Evolutionary conservation across 1,139 yeast genomes (phyloP), one percentile per base, ranked within the genome.

Genomic region (Wickerhamomyces sp.): DNA sequence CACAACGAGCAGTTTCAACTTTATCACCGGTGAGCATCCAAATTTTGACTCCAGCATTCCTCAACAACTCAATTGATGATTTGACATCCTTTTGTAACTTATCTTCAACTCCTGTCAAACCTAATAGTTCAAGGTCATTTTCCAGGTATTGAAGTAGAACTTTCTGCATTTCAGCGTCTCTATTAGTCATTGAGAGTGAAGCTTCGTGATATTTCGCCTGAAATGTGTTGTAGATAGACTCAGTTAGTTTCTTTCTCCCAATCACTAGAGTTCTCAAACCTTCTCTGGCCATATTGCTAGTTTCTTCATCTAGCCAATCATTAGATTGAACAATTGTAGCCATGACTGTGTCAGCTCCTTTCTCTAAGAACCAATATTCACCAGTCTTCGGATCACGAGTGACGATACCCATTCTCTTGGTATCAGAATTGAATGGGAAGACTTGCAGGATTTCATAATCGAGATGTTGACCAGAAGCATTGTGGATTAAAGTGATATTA

Each of bases 21-120:
- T 94, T 94, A 63, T 94, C 99, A 53, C 99, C 99, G 0, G 99
- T 94, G 43, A 94, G 72, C 99, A 94, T 94, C 99, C 99, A 94
- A 44, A 94, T 93, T 60, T 89, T 89, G 48, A 94, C 81, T 2
- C 99, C 99, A 0, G 99, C 99, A 67, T 94, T 93, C 56, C 99
- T 75, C 53, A 94, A 73, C 35, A 93, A 72, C 67, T 94, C 99
- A 50, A 94, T 83, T 0, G 97, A 88, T 0, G 95, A 78, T 63
- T 91, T 93, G 46, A 94, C 96, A 62, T 91, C 91, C 45, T 78
- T 77, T 63, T 94, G 99, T 42, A 94, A 73, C 59, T 89, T 87
- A 64, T 94, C 99, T 63, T 94, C 99, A 34, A 94, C 99, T 48
- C 99, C 99, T 0, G 99, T 94, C 44, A 94, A 71, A 0, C 99